Conservation (phyloP, 208 protist genomes). For the Acanthamoeba castellanii region DNA sequence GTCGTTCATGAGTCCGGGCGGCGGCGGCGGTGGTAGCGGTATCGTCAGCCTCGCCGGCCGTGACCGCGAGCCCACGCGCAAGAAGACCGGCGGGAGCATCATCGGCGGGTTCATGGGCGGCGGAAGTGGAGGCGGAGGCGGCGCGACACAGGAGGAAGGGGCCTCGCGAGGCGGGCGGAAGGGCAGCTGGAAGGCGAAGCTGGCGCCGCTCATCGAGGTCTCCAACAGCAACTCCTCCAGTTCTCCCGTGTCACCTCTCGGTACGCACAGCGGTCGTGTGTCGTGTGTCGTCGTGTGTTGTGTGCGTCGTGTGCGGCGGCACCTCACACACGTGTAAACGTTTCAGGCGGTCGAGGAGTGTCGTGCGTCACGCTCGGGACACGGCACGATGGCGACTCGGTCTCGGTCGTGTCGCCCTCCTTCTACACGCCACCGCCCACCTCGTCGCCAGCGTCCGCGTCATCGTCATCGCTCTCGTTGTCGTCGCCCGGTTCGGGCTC, state of each 20-base stretch:
- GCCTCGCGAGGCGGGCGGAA: background rate
- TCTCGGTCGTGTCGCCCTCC: background rate
- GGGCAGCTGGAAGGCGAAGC: background rate
- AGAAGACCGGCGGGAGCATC: conserved; percentile 3
- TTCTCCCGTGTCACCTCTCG: too few species aligned
- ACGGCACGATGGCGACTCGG: too few species aligned
- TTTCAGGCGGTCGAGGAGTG: too few species aligned
- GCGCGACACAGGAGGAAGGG: background rate
- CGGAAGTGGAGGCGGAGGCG: background rate
- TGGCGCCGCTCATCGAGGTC: background rate
- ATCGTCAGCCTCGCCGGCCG: background rate
- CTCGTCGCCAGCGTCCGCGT: background rate
- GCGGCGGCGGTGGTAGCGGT: background rate
- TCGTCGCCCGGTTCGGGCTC: background rate
- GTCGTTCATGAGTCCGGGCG: conserved; percentile 10
- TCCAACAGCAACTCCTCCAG: too few species aligned
- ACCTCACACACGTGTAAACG: background rate
- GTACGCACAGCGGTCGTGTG: too few species aligned
- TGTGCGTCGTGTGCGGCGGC: background rate
- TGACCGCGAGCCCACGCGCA: background rate
- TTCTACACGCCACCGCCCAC: background rate
- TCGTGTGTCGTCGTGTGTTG: background rate
- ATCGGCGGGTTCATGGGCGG: background rate
- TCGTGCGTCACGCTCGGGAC: too few species aligned
- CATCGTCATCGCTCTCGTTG: conserved; percentile 19